phyloP scores from a whole-genome alignment of 2,329 filamentous ascomycete genomes.

The Aureobasidium sp. region DNA sequence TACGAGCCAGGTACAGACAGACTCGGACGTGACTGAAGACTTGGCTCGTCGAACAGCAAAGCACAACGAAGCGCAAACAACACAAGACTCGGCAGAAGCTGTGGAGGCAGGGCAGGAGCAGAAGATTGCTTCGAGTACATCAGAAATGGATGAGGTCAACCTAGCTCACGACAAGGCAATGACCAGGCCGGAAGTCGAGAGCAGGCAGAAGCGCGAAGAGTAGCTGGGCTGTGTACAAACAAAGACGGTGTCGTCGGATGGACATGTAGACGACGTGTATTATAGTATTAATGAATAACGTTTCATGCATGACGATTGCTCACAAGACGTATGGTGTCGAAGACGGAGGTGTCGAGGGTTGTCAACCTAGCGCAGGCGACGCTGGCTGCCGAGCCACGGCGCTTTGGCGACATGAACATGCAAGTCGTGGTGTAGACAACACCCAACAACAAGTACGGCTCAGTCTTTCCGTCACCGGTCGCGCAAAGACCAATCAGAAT shows the following conservation, averaged over 20 bases:
- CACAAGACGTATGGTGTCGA: too few species aligned
- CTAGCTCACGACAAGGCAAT: neutral
- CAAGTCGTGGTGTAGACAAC: neutral
- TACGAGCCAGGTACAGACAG: constrained; percentile 12
- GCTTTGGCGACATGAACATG: neutral
- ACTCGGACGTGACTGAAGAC: constrained; percentile 11
- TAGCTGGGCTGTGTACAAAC: neutral
- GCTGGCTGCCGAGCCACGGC: neutral
- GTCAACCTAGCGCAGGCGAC: neutral
- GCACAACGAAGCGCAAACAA: constrained; percentile 13
- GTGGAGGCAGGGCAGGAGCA: neutral
- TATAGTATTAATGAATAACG: constrained; percentile 11
- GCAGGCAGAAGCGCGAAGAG: neutral
- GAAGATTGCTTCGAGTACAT: neutral
- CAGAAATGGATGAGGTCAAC: neutral
- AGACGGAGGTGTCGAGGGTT: too few species aligned
- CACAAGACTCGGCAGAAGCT: neutral
- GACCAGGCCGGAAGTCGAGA: neutral
- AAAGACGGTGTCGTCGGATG: neutral
- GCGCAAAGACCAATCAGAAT: neutral
- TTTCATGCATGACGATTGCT: neutral
- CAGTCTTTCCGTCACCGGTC: too few species aligned
- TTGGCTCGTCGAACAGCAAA: neutral
- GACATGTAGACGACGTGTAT: constrained; percentile 1
- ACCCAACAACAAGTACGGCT: neutral